phyloP scores from a whole-genome alignment of 176 grass and related monocot genomes.

The Hordeum vulgare region MorexV3_pseudomolecules_assembly NC_058522.1:335153713-335154212 shows the following conservation, averaged over 20 bases:
- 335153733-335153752: neutral
- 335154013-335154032: neutral
- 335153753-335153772: neutral
- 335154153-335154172: neutral
- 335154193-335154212: neutral
- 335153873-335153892: neutral
- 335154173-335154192: neutral
- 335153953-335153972: neutral
- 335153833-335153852: neutral
- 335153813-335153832: neutral
- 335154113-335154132: neutral
- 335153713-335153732: neutral
- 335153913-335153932: neutral
- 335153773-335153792: neutral
- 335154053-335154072: neutral
- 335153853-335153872: neutral
- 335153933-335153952: neutral
- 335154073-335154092: neutral
- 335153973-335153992: neutral
- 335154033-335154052: neutral
- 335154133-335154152: neutral
- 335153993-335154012: neutral
- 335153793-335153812: neutral
- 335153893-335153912: neutral
- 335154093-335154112: neutral